These are phyloP conservation scores for Cicer pinnatifidum DNA, from an alignment of 306 rosid species.

Conservation along the genomic window DNA sequence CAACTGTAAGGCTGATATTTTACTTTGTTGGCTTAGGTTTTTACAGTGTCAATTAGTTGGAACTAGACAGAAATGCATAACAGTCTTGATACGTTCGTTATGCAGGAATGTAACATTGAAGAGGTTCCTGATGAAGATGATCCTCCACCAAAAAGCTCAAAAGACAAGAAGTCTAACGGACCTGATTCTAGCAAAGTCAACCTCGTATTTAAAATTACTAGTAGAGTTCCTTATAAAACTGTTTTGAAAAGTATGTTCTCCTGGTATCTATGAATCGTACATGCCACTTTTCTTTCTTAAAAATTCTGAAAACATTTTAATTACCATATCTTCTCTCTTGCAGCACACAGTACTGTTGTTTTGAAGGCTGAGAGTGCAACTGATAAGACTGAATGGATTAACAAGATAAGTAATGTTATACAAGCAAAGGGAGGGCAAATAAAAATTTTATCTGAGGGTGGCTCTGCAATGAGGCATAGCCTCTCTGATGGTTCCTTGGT, in stretches of 20 bases:
- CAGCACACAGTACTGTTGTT: slow-evolving; percentile 85
- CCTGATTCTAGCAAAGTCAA: slow-evolving; percentile 75
- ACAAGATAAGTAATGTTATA: slow-evolving; percentile 77
- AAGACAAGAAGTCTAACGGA: slow-evolving; percentile 86
- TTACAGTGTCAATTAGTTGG: slow-evolving; percentile 5
- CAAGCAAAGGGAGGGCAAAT: slow-evolving; percentile 79
- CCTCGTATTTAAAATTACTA: slow-evolving; percentile 84
- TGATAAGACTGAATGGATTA: slow-evolving; percentile 88
- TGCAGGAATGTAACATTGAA: slow-evolving; percentile 86
- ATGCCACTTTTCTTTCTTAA: background rate
- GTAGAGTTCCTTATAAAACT: slow-evolving; percentile 90
- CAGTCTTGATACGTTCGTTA: slow-evolving; percentile 37
- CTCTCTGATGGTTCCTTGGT: slow-evolving; percentile 96
- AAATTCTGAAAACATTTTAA: slow-evolving; percentile 6
- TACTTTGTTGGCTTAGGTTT: slow-evolving; percentile 5
- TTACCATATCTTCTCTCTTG: slow-evolving; percentile 41
- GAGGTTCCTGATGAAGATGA: slow-evolving; percentile 83
- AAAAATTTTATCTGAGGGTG: slow-evolving; percentile 70
- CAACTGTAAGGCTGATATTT: slow-evolving; percentile 9
- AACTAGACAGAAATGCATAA: slow-evolving; percentile 14
- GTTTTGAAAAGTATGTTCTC: slow-evolving; percentile 74
- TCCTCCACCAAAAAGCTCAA: slow-evolving; percentile 76
- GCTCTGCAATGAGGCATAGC: slow-evolving; percentile 74
- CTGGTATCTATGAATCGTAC: slow-evolving; percentile 17
- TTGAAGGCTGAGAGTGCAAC: slow-evolving; percentile 86